Base-by-base conservation (phyloP, 345 rosid species). In the Eucalyptus erythrocorys region DNA sequence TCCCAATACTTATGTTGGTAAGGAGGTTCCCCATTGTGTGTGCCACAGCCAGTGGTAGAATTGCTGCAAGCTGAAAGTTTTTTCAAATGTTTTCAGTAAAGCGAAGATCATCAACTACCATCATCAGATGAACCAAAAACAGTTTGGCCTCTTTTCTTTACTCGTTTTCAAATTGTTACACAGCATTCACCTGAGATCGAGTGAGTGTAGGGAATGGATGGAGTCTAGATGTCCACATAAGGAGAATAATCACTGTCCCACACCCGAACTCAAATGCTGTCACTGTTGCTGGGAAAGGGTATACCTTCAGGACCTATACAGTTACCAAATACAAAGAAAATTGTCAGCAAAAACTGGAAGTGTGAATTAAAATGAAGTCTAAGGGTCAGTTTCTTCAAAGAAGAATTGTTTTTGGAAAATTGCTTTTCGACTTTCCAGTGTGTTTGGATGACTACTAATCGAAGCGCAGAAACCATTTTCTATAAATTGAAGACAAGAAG, bases 21-120 rank as follows among this genome's bases (percentile, higher is more conserved):
- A 97, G 88, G 90, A 96, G 93, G 92, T 96, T 97, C 6, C 99
- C 99, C 89, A 95, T 86, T 2, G 98, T 92, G 92, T 97, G 98
- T 42, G 94, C 97, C 86, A 94, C 87, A 87, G 96, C 99, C 91
- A 97, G 91, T 6, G 96, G 97, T 13, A 95, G 21, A 88, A 97
- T 96, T 85, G 89, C 95, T 88, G 92, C 90, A 92, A 96, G 37
- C 99, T 97, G 93, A n/a, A 64, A 64, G 37, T 64, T n/a, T 64
- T 64, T 6, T 7, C 1, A 8, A 64, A 85, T 48, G 40, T 48
- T 85, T n/a, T 34, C 1, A 5, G 37, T 16, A 10, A 48, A 47
- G 21, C 86, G 22, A 47, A 13, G 55, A 48, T 47, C 3, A 9
- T n/a, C 4, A 12, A 14, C 9, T 64, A 64, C 7, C 71, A 64